Base-by-base conservation (phyloP, 2,329 filamentous ascomycete genomes). In the Talaromyces sp. region DNA sequence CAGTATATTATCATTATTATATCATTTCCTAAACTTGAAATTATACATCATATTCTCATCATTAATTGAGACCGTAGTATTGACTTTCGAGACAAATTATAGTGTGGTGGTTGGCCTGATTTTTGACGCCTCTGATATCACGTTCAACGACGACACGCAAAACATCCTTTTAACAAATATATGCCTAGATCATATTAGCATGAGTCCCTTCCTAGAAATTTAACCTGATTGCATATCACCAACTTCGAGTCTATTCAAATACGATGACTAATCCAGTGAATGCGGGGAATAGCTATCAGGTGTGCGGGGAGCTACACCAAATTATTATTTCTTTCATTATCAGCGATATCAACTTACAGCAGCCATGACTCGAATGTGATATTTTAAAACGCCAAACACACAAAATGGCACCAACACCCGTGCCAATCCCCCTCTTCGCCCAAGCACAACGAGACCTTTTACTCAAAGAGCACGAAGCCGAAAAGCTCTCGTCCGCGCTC, bases 401-500 rank as follows among this genome's bases (percentile, higher is more conserved):
- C 23, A 61, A 52, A 44, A 63, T 63, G 62, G 28, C 55, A 4
- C 27, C 62, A 27, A 58, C 61, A 3, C 65, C 72, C 18, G 69
- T 78, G 47, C 69, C 76, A 3, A 77, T 79, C 59, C 65, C 75
- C 58, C 64, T 68, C 63, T 80, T 80, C 69, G 77, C 78, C 64
- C 70, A 75, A 64, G 72, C 74, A 12, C 77, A 80, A 61, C 74
- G 76, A 61, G 68, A 73, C 40, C 74, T 80, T 47, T 74, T 80
- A 18, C 67, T 70, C n/a, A 68, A 72, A 54, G 78, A 81, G 66
- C 78, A 80, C 66, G 73, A 75, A 68, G 75, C 75, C 53, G 78
- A 80, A 66, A 72, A 79, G 63, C 69, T 77, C 31, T 76, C 78
- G 42, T 79, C 77, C 10, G 70, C 73, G 1, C 74, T 80, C 34